Percentiles rank a stretch among this genome's conserved stretches.
Conservation (phyloP, 345 rosid genomes). For the Pugionium cornutum region DNA sequence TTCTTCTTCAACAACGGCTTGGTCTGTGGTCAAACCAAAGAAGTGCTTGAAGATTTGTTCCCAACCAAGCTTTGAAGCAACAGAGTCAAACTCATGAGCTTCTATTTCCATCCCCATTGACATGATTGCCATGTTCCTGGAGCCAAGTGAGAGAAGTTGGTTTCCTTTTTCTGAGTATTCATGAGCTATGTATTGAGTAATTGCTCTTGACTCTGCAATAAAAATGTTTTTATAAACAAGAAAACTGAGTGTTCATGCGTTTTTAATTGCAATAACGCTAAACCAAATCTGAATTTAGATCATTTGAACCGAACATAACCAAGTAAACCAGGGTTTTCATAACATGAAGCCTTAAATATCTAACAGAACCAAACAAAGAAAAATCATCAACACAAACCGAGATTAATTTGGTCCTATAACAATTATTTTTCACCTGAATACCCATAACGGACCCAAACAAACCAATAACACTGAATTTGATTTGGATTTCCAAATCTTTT, state of each 20-base stretch:
- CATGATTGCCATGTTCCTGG: slow-evolving; percentile 27
- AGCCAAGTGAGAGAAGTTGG: slow-evolving; percentile 34
- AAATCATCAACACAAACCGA: too few species aligned
- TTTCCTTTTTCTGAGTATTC: slow-evolving; percentile 38
- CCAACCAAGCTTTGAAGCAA: slow-evolving; percentile 35
- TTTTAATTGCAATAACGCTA: background rate
- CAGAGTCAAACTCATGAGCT: slow-evolving; percentile 52
- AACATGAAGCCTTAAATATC: too few species aligned
- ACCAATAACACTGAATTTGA: too few species aligned
- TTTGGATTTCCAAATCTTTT: too few species aligned
- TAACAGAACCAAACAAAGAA: too few species aligned
- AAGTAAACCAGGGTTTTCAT: background rate
- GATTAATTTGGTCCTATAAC: too few species aligned
- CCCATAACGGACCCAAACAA: too few species aligned
- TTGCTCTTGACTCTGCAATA: slow-evolving; percentile 46
- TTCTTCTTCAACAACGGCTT: slow-evolving; percentile 28
- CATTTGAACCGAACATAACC: background rate
- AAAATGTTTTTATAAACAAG: background rate
- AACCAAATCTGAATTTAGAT: background rate
- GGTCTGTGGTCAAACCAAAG: slow-evolving; percentile 31
- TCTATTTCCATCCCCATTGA: slow-evolving; percentile 48
- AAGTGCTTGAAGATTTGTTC: slow-evolving; percentile 26
- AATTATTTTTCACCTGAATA: too few species aligned
- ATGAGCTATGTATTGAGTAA: slow-evolving; percentile 40
- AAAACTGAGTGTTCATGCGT: background rate